Conservation (phyloP, 192 early-diverging fungal species). For the Coemansia sp. region DNA sequence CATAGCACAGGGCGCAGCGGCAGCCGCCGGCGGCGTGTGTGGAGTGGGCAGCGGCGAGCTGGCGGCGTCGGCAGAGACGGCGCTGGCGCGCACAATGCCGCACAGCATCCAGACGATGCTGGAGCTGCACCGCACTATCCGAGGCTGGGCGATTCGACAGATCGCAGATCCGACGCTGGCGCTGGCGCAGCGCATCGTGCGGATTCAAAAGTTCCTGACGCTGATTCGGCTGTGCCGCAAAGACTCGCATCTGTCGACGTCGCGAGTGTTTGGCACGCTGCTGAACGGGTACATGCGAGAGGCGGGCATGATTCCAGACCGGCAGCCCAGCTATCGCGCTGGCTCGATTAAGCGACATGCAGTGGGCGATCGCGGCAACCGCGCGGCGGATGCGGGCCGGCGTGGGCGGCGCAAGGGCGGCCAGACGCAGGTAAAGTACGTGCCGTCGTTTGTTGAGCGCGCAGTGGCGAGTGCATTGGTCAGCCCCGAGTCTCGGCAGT, state of each 20-base stretch:
- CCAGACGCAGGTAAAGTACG: constrained; percentile 46
- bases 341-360: constrained; percentile 28
- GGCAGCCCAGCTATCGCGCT: constrained; percentile 48
- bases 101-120: constrained; percentile 65
- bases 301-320: constrained; percentile 51
- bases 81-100: constrained; percentile 61
- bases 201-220: constrained; percentile 63
- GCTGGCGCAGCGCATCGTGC: constrained; percentile 54
- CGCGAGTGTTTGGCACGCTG: constrained; percentile 46
- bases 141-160: constrained; percentile 67
- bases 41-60: constrained; percentile 2
- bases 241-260: constrained; percentile 39
- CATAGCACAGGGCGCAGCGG: constrained; percentile 19
- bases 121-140: constrained; percentile 66
- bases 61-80: constrained; percentile 43
- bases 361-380: constrained; percentile 17
- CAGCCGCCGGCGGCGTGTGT: constrained; percentile 16
- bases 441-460: constrained; percentile 71
- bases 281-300: constrained; percentile 55
- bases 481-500: constrained; percentile 69
- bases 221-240: constrained; percentile 59
- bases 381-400: constrained; percentile 30
- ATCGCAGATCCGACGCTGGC: constrained; percentile 54
- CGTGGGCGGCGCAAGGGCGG: constrained; percentile 35
- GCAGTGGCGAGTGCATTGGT: constrained; percentile 67